Conservation (phyloP, 768 basidiomycete genomes). For the Russula emetica region DNA sequence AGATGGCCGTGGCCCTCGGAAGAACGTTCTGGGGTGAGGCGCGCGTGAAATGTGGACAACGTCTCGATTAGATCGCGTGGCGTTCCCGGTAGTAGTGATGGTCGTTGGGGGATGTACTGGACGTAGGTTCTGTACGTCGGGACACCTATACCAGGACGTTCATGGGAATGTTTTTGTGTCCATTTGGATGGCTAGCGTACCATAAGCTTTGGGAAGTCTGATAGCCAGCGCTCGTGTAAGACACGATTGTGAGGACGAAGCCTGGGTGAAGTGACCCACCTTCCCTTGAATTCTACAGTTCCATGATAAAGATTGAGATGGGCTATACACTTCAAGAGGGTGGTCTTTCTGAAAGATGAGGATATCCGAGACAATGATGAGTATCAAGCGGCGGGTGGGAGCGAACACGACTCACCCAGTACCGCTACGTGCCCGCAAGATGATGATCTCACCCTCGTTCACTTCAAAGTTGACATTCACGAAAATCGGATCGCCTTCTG, state of each 20-base stretch:
- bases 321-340: conserved; percentile 79
- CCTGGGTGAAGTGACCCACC: conserved; percentile 40
- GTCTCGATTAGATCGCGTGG: conserved; percentile 66
- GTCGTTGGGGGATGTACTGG: conserved; percentile 83
- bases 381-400: neutral
- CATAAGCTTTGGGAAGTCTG: conserved; percentile 50
- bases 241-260: neutral
- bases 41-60: conserved; percentile 50
- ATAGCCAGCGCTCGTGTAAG: neutral
- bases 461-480: conserved; percentile 57
- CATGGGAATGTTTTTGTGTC: conserved; percentile 1
- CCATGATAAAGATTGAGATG: conserved; percentile 72
- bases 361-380: neutral
- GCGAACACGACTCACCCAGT: conserved; percentile 48
- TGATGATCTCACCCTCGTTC: conserved; percentile 67
- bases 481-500: conserved; percentile 51
- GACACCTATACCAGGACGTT: conserved; percentile 46
- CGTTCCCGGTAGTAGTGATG: conserved; percentile 78
- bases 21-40: conserved; percentile 32
- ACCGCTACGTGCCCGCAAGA: conserved; percentile 78
- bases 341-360: conserved; percentile 48
- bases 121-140: conserved; percentile 75
- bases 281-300: conserved; percentile 58
- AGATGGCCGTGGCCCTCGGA: conserved; percentile 27
- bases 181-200: conserved; percentile 33